Base-by-base conservation (phyloP, 2,329 filamentous ascomycete species). In the Colletotrichum sp. region DNA sequence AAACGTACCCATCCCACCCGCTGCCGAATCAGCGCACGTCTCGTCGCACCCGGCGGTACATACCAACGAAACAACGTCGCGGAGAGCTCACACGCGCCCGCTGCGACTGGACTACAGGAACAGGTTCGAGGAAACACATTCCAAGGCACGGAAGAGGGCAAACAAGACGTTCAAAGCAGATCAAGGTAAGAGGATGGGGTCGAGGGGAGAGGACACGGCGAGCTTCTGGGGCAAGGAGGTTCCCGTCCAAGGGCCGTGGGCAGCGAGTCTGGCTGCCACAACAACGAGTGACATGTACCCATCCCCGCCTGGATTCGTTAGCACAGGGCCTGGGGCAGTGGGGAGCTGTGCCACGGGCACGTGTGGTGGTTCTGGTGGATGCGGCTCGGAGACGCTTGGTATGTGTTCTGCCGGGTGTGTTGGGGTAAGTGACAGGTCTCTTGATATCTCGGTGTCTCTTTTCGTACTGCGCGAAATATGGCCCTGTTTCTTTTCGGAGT, bases 41-140 rank as follows among this genome's bases (percentile, higher is more conserved):
- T 93, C 91, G 2, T 88, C 92, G 0, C 94, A 95, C 86, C 94
- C 92, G 79, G 90, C 93, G 4, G 90, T 94, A 9, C 84, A 84
- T 16, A 80, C 81, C 15, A 66, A 79, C 32, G 79, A 82, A 49
- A 76, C 78, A 7, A 76, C 69, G 16, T 71, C 61, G 16, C 73
- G 52, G 15, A 25, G 29, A 13, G 67, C 65, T 8, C 27, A 22
- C 13, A 75, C 68, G 4, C 70, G 71, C 15, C 71, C 49, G 6
- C 32, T 63, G 29, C 73, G 72, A 7, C 32, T 74, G 27, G 55
- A 39, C 13, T 77, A 67, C 68, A 63, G 68, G 13, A 75, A 78
- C 44, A 52, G 44, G 44, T 44, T 77, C 6, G 70, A 77, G 36
- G 76, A 77, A 39, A 63, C 63, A 19, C 36, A 72, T 52, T 66